A percentile compares a stretch with the other conserved stretches of the same genome.
Evolutionary conservation across 2,329 filamentous ascomycete species (phyloP).

Genomic region (Pleurostoma richardsiae): DNA sequence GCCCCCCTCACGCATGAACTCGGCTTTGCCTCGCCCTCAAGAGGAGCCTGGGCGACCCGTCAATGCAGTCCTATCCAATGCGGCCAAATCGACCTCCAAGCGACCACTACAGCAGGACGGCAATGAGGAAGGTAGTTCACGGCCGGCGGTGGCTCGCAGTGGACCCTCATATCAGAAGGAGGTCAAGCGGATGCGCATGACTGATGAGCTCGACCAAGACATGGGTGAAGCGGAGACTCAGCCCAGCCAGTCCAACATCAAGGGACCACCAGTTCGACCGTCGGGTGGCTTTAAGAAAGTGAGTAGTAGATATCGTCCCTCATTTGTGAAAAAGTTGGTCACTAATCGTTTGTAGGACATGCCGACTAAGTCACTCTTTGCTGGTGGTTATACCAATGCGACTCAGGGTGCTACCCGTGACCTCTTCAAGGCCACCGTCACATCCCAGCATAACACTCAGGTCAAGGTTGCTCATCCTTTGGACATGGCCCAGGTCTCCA

Average conservation of each 20-base stretch:
- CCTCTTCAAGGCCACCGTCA: conserved; percentile 62
- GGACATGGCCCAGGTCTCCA: conserved; percentile 84
- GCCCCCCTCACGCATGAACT: conserved; percentile 54
- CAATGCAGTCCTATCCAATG: conserved; percentile 53
- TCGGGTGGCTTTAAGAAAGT: conserved; percentile 69
- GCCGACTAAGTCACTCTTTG: conserved; percentile 54
- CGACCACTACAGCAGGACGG: conserved; percentile 64
- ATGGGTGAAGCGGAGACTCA: conserved; percentile 50
- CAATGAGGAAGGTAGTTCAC: conserved; percentile 47
- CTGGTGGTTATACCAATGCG: conserved; percentile 56
- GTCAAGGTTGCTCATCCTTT: conserved; percentile 62
- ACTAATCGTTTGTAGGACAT: conserved; percentile 42
- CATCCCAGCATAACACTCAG: conserved; percentile 62
- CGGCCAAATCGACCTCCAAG: conserved; percentile 70
- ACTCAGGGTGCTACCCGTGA: conserved; percentile 48
- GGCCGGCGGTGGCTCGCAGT: conserved; percentile 41
- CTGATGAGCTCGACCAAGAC: conserved; percentile 65
- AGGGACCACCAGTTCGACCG: conserved; percentile 80
- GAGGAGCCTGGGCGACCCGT: conserved; percentile 59
- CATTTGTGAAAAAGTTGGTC: background rate
- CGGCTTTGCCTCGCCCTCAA: conserved; percentile 42
- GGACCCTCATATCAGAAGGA: conserved; percentile 67
- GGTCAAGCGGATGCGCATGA: conserved; percentile 73
- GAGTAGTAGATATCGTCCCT: conserved; percentile 16
- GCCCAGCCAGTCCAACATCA: conserved; percentile 55